Base-by-base conservation (phyloP, 805 yeast genomes). In the Suhomyces faveliae region DNA sequence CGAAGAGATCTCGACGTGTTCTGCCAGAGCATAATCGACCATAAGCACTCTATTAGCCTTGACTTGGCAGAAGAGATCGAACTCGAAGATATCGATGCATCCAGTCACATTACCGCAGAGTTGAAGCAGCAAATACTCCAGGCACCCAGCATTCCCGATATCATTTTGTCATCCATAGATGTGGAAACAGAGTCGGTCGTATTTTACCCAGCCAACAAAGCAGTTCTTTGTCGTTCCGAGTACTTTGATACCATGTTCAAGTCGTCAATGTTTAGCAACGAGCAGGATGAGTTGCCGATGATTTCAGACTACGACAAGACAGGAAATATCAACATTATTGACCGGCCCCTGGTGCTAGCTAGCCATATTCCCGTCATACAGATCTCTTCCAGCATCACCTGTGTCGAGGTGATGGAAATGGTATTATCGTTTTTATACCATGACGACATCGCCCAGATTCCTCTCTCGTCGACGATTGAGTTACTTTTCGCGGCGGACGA, bases 241-340 rank as follows among this genome's bases (percentile, higher is more conserved):
- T 87, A 84, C 61, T 87, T 80, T 57, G 79, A 74, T 44, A 74
- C 81, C 2, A 77, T 86, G 84, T 81, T 87, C 58, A 61, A 70
- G 8, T 81, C 87, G 1, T 69, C 62, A 6, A 55, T 70, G 1
- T 69, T 63, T 47, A 35, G 22, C 4, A 40, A 46, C 12, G 42
- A 59, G 6, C 51, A 50, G 4, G 47, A 41, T 20, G 57, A 55
- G 1, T 21, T 53, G 20, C 68, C 69, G 0, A 25, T 47, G 5
- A 42, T 42, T 19, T 43, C 33, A 11, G 46, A 51, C 27, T 25
- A 40, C 17, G 19, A 15, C 47, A 48, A 25, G 37, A 56, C 25
- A 52, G 55, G 11, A 52, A 53, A 43, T 40, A 37, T 27, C 20
- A 39, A 50, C 3, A 40, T 60, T 27, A 55, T 62, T 13, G 66